Base-by-base conservation (phyloP, 768 basidiomycete genomes). In the Gymnopilus junonius region DNA sequence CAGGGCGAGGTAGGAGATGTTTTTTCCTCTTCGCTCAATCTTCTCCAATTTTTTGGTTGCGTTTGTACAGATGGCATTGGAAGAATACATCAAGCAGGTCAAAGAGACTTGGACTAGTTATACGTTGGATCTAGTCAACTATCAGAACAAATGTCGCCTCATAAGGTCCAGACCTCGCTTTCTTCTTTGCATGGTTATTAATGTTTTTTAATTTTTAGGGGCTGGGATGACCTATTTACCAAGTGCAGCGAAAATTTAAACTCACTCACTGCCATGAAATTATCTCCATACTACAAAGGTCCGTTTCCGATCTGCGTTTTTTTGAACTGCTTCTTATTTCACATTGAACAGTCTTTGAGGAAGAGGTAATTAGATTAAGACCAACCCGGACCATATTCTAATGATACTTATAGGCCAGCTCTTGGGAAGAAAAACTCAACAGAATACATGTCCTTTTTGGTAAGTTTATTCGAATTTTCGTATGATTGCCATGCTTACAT, bases 231-330 rank as follows among this genome's bases (percentile, higher is more conserved):
- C 56, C 81, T 97, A 27, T 97, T 98, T 80, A 94, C 86, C 77
- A 98, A 97, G 76, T 99, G 97, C 74, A 89, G 94, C 68, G 97
- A 99, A 76, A 97, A 99, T 72, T 73, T 99, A 70, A 99, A 97
- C 72, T 98, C 97, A 0, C 83, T 99, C 40, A 87, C 88, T 2
- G 96, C 97, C 1, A 99, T 99, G 97, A 97, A 96, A 73, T 76
- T 97, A 29, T 99, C 97, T 8, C 97, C 97, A 0, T 98, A 99
- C 73, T 99, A 98, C 77, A 96, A 97, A 85, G 95, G 94, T 92
- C 25, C 51, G 59, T 62, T 20, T 42, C 46, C 45, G 11, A 48
- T 12, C 20, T 7, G 39, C 27, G 8, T 14, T 32, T 57, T 55
- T 29, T 70, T 15, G 50, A 35, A 35, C 25, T 29, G 37, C 63